A percentile compares a stretch with the other conserved stretches of the same genome.
Evolutionary conservation across 2,329 filamentous ascomycete species (phyloP).

Genomic region (Pestalotiopsis sp.): DNA sequence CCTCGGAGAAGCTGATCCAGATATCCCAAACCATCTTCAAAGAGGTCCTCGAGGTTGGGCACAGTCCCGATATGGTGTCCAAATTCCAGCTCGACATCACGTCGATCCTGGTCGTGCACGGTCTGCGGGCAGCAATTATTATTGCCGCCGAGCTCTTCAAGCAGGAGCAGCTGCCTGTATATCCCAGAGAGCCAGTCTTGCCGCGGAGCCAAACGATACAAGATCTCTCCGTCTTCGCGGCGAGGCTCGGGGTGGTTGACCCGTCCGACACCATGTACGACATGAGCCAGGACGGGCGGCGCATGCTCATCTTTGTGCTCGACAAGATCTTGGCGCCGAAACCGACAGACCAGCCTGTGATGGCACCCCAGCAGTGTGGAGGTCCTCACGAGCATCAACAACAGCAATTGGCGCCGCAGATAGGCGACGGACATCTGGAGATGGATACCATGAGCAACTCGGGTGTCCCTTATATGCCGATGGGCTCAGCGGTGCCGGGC

Average conservation of each 20-base stretch:
- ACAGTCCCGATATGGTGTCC: slow-evolving; percentile 32
- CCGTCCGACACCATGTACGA: slow-evolving; percentile 32
- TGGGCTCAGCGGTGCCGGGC: slow-evolving; percentile 21
- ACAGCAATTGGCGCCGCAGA: not conserved
- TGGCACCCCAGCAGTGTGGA: slow-evolving; percentile 18
- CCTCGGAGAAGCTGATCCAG: slow-evolving; percentile 33
- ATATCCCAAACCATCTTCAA: slow-evolving; percentile 32
- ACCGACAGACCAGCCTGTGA: slow-evolving; percentile 15
- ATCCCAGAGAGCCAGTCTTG: slow-evolving; percentile 35
- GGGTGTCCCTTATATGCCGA: slow-evolving; percentile 21
- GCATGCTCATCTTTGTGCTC: slow-evolving; percentile 37
- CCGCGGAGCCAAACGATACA: slow-evolving; percentile 39
- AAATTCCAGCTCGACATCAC: slow-evolving; percentile 32
- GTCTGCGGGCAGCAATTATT: slow-evolving; percentile 36
- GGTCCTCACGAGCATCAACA: slow-evolving; percentile 6
- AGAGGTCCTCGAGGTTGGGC: slow-evolving; percentile 34
- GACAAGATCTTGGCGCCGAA: slow-evolving; percentile 35
- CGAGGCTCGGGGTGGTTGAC: slow-evolving; percentile 34
- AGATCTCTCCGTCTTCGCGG: slow-evolving; percentile 38
- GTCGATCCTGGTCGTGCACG: slow-evolving; percentile 32
- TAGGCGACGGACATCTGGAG: slow-evolving; percentile 17
- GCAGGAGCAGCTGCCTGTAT: slow-evolving; percentile 36
- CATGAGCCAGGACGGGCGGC: slow-evolving; percentile 37
- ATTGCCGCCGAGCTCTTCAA: slow-evolving; percentile 38
- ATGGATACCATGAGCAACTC: slow-evolving; percentile 17